Percentiles rank a stretch among this genome's conserved stretches.
Evolutionary conservation across 352 stramenopile species (phyloP).

Genomic region (Blastocystis sp.): DNA sequence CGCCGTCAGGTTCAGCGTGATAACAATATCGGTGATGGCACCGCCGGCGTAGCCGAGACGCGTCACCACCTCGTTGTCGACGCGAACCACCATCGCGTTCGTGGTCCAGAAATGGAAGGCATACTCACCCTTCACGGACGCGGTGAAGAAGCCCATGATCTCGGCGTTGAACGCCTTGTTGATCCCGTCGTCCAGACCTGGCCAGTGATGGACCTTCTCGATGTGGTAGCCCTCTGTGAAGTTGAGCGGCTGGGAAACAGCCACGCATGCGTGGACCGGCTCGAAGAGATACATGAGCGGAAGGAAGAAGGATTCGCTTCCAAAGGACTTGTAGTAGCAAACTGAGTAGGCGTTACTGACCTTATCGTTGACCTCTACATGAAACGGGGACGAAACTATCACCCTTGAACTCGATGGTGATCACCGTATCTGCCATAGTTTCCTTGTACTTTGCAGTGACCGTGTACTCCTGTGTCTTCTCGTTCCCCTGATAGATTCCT

Average conservation of each 20-base stretch:
- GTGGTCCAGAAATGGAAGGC: neutral
- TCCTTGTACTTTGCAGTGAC: neutral
- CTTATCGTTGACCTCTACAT: neutral
- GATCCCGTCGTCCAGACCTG: neutral
- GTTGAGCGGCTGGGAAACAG: neutral
- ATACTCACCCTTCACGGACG: neutral
- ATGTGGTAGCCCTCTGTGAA: neutral
- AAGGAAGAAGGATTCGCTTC: neutral
- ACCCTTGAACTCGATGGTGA: neutral
- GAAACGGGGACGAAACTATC: neutral
- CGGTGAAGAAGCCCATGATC: neutral
- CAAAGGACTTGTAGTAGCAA: neutral
- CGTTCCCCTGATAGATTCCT: neutral
- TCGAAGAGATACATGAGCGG: neutral
- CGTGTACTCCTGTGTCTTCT: neutral
- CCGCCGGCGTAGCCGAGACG: neutral
- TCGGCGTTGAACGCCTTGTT: neutral
- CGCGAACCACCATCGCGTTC: neutral
- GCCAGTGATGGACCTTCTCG: conserved; percentile 24
- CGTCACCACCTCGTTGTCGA: neutral
- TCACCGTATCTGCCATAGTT: neutral
- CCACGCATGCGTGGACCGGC: neutral
- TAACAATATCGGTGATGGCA: neutral
- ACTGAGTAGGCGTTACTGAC: neutral
- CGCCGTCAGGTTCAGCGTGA: neutral